Conservation (phyloP, 129 eudicot genomes). For the Oenanthe sinensis region DNA sequence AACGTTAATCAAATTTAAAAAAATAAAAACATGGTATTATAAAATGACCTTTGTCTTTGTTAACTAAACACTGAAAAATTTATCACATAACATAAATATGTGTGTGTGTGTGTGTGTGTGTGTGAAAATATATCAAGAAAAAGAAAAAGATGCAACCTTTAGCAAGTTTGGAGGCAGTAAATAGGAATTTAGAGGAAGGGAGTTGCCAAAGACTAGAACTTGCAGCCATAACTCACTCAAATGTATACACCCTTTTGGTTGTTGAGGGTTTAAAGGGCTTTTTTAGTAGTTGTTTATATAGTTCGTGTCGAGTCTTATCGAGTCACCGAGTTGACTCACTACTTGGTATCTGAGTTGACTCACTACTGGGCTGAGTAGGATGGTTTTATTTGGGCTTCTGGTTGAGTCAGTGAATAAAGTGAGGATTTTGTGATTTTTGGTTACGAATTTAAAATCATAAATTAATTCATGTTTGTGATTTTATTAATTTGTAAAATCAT, state of each 20-base stretch:
- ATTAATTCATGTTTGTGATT: too few species aligned
- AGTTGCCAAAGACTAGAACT: slow-evolving; percentile 2
- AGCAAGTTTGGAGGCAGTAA: not conserved
- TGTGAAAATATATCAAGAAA: not conserved
- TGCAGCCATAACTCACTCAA: not conserved
- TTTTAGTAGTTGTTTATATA: too few species aligned
- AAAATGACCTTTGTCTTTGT: not conserved
- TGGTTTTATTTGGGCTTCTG: too few species aligned
- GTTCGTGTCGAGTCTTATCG: not conserved
- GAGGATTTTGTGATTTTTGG: too few species aligned
- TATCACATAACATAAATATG: too few species aligned
- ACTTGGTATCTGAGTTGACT: too few species aligned
- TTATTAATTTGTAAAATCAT: too few species aligned
- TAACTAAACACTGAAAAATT: too few species aligned
- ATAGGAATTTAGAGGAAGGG: not conserved
- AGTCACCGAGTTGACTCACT: not conserved
- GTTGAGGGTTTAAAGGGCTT: not conserved
- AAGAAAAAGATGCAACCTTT: not conserved
- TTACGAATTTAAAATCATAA: too few species aligned
- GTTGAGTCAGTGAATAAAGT: too few species aligned
- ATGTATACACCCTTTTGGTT: not conserved
- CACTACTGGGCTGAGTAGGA: too few species aligned
- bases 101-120: too few species aligned
- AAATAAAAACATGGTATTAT: not conserved
- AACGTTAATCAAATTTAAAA: not conserved